Evolutionary conservation across 106 monocot genomes (phyloP).

Genomic region (Alisma plantagoaquatica): DNA sequence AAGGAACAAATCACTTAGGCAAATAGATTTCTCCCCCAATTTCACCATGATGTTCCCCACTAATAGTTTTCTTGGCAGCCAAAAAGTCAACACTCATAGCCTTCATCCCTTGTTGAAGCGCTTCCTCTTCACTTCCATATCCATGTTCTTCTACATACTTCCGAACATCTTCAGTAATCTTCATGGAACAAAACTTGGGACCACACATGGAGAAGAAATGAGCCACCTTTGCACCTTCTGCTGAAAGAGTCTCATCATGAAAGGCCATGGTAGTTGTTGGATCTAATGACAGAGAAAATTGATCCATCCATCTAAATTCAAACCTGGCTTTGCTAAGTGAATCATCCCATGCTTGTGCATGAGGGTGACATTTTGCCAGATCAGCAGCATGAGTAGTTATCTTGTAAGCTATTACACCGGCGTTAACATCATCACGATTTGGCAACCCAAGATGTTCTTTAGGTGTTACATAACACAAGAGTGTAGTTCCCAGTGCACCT

Average conservation of each 20-base stretch:
- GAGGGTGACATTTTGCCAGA: slow-evolving; percentile 64
- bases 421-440: slow-evolving; percentile 79
- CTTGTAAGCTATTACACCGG: slow-evolving; percentile 73
- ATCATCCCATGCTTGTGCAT: slow-evolving; percentile 78
- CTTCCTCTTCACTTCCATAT: slow-evolving; percentile 87
- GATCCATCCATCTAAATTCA: slow-evolving; percentile 86
- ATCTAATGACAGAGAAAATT: slow-evolving; percentile 70
- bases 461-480: slow-evolving; percentile 81
- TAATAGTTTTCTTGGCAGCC: slow-evolving; percentile 78
- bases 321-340: slow-evolving; percentile 73
- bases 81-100: slow-evolving; percentile 92
- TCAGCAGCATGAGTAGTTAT: slow-evolving; percentile 84
- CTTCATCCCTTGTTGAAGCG: slow-evolving; percentile 76
- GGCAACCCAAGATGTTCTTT: slow-evolving; percentile 82
- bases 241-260: slow-evolving; percentile 73
- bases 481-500: slow-evolving; percentile 73
- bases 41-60: slow-evolving; percentile 94
- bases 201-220: slow-evolving; percentile 91
- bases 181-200: slow-evolving; percentile 93
- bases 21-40: slow-evolving; percentile 96
- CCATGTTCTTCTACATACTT: slow-evolving; percentile 95
- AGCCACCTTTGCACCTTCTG: slow-evolving; percentile 78
- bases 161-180: slow-evolving; percentile 91
- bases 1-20: slow-evolving; percentile 50
- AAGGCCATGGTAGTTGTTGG: slow-evolving; percentile 76